Evolutionary conservation across 192 early-diverging fungal species (phyloP), one percentile per base, ranked within the genome.

Genomic region (Paraglomus brasilianum): DNA sequence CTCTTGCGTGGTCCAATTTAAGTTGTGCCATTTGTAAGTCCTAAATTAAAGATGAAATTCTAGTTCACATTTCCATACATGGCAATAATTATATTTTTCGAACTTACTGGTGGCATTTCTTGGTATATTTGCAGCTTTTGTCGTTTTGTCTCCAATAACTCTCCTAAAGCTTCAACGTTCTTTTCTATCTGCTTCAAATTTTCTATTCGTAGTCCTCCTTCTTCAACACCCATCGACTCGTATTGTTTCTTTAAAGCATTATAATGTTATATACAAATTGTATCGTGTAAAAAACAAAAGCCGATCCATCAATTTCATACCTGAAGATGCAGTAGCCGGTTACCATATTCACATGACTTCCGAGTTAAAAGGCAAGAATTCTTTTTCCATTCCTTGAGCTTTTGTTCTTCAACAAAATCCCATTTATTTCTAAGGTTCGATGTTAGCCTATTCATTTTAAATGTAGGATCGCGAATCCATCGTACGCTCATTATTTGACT

Each of bases 31-130:
- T 30, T 30, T 30, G 30, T 3, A 30, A 30, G 30, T 30, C 30
- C 30, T 30, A 30, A 30, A 30, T 30, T 30, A 30, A 30, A 1
- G 3, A 30, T 30, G 30, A 30, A 30, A 30, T 1, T 30, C 3
- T 30, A 30, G 30, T 30, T 30, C 30, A 30, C 30, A 30, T 30
- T 30, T 30, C 30, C 30, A 30, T 30, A 2, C 30, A 2, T 30
- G 30, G 30, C 30, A 30, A 30, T n/a, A n/a, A n/a, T 30, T 3
- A 30, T 30, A 30, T 30, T 30, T 30, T 30, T 30, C 3, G 30
- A 30, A 64, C n/a, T 45, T 64, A 64, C 62, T 24, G 62, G 14
- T 21, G 62, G 62, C 62, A 64, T 64, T 24, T 44, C n/a, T 46
- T 64, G 21, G 48, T 64, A 64, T 41, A 19, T 64, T 46, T 41